Percentiles rank a stretch among this genome's conserved stretches.
phyloP scores from a whole-genome alignment of 257 asterid species.

The Verbascum thapsus region DNA sequence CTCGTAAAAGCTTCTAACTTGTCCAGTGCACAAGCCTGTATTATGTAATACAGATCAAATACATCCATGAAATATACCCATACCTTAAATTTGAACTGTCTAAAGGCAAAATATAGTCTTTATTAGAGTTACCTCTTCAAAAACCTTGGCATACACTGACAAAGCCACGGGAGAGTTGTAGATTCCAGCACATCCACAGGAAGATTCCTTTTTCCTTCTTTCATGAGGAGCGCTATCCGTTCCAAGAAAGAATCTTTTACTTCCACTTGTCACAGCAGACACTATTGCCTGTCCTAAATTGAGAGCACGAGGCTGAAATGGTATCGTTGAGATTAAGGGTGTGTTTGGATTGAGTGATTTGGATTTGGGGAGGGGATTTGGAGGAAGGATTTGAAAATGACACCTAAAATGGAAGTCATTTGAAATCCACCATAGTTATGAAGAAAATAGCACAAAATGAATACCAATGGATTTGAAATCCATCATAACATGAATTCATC shows the following conservation, averaged over 20 bases:
- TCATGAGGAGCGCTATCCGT: constrained; percentile 97
- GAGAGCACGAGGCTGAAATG: constrained; percentile 14
- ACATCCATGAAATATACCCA: too few relatives aligned
- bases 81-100: not conserved
- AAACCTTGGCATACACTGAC: constrained; percentile 85
- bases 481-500: too few relatives aligned
- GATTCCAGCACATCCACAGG: constrained; percentile 96
- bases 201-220: constrained; percentile 62
- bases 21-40: constrained; percentile 83
- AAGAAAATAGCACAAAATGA: too few relatives aligned
- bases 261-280: constrained; percentile 90
- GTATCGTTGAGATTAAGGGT: too few relatives aligned
- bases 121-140: constrained; percentile 67
- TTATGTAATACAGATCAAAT: too few relatives aligned
- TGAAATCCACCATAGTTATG: too few relatives aligned
- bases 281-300: constrained; percentile 81
- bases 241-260: constrained; percentile 76
- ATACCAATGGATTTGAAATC: too few relatives aligned
- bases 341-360: too few relatives aligned
- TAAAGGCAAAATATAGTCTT: not conserved
- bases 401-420: too few relatives aligned
- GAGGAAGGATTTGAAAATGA: too few relatives aligned
- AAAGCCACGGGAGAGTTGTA: constrained; percentile 92
- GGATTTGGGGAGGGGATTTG: too few relatives aligned
- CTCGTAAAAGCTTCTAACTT: constrained; percentile 90